Evolutionary conservation across 495 filamentous ascomycete genomes (phyloP), one percentile per base, ranked within the genome.

Genomic region (Sordaria brevicollis): DNA sequence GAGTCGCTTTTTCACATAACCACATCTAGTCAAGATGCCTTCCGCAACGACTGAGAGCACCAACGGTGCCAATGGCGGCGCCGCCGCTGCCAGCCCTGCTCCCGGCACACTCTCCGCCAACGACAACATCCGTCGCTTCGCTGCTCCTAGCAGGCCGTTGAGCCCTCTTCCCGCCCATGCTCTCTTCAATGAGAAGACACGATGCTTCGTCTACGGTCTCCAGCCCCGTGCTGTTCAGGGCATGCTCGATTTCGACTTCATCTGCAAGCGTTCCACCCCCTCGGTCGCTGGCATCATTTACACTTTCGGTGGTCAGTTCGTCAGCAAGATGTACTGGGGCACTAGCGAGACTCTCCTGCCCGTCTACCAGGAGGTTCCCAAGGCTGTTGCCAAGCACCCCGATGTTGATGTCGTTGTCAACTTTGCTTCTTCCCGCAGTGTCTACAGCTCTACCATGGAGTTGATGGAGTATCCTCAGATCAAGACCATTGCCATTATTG

Each of bases 271-370:
- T 70, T 86, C 86, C 79, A 96, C 93, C 17, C 95, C 95, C 70
- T 98, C 95, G 71, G 95, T 99, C 66, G 95, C 95, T 74, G 95
- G 93, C 82, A 99, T 99, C 83, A 98, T 99, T 85, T 99, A 99
- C 87, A 97, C 95, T 75, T 99, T 99, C 79, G 95, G 95, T 82
- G 95, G 95, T 68, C 95, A 99, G 81, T 99, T 98, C 89, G 96
- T 99, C 75, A 97, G 93, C 88, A 99, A 99, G 90, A 99, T 99
- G 95, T 96, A 99, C 89, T 99, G 95, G 95, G 95, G 95, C 77
- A 99, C 95, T 73, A 97, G 94, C 83, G 95, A 99, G 87, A 99
- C 95, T 62, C 91, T 99, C 39, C 91, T 99, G 68, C 96, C 96
- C 67, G 95, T 99, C 79, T 99, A 99, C 87, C 94, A 99, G 84